Percentiles rank a stretch among this genome's conserved stretches.
phyloP scores from a whole-genome alignment of 768 basidiomycete species.

The Rossbeevera mucosa region DNA sequence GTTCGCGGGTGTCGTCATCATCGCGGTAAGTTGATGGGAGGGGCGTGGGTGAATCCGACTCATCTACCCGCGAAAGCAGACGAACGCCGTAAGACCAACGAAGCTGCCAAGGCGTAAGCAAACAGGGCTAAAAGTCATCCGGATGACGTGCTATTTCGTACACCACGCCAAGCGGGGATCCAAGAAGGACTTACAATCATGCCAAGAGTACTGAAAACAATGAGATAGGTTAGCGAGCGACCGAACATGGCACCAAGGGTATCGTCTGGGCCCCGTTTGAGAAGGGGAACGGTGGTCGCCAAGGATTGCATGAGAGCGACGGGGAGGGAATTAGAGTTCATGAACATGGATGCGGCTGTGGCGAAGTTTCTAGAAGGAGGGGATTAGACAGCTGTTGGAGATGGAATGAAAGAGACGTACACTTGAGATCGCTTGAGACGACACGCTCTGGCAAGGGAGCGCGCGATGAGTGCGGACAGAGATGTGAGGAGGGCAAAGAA shows the following conservation, averaged over 20 bases:
- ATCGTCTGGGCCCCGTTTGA: slow-evolving; percentile 81
- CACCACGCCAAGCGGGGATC: neutral
- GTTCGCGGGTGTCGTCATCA: slow-evolving; percentile 7
- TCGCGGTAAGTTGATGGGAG: slow-evolving; percentile 8
- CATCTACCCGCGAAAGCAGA: slow-evolving; percentile 55
- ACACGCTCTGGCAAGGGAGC: slow-evolving; percentile 55
- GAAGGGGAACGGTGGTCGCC: slow-evolving; percentile 72
- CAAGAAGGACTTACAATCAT: slow-evolving; percentile 68
- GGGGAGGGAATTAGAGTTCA: slow-evolving; percentile 94
- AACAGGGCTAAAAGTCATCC: neutral
- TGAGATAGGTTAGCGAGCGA: slow-evolving; percentile 82
- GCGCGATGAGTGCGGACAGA: slow-evolving; percentile 68
- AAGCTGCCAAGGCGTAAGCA: slow-evolving; percentile 42
- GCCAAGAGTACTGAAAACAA: slow-evolving; percentile 90
- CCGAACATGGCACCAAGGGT: slow-evolving; percentile 87
- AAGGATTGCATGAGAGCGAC: slow-evolving; percentile 93
- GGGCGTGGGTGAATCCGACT: slow-evolving; percentile 4
- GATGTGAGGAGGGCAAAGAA: slow-evolving; percentile 77
- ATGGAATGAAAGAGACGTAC: slow-evolving; percentile 35
- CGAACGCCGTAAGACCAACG: slow-evolving; percentile 94
- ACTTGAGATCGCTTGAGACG: slow-evolving; percentile 72
- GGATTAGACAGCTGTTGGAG: neutral
- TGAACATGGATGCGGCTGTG: slow-evolving; percentile 81
- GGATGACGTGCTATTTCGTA: neutral
- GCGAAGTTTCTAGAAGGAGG: slow-evolving; percentile 56